Base-by-base conservation (phyloP, 352 stramenopile genomes). In the Globisporangium cederbergense region DNA sequence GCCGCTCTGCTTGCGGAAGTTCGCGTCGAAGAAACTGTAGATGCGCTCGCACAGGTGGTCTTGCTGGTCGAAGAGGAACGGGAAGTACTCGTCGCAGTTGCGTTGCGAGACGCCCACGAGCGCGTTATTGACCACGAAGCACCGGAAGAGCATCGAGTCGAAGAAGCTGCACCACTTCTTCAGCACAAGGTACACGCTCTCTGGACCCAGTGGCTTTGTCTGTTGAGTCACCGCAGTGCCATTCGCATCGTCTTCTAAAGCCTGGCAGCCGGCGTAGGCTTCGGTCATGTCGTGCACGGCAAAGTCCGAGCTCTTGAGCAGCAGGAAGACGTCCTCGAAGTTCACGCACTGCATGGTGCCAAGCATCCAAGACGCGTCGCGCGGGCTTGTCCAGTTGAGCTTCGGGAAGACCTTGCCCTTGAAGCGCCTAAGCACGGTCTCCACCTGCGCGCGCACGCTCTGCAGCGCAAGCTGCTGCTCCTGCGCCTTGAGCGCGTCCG, bases 141-240 rank as follows among this genome's bases (percentile, higher is more conserved):
- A 97, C 51, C 96, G 86, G 69, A 98, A 98, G 65, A 98, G 86
- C 89, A 98, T 98, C 72, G 90, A 98, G 63, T 97, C 90, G 77
- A 92, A 89, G 20, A 98, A 89, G 58, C 96, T 97, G 72, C 93
- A 97, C 92, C 92, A 98, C 71, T 98, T 98, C 64, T 96, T 91
- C 50, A 98, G 77, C 58, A 98, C 90, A n/a, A 98, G 70, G 64
- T 94, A 83, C 61, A 80, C 77, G 22, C 42, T 13, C 11, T 57
- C 36, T 25, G 34, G 64, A 1, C 11, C 28, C 32, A 62, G 11
- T 42, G 20, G 4, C 2, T 16, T 50, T 16, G 38, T 30, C 13
- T 50, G 32, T 36, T 36, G 8, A 8, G 30, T 14, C 0, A 36
- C 16, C 1, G 25, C 53, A 9, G 11, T 22, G 64, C 11, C 7